These are phyloP conservation scores for Plasmopara muralis DNA, from an alignment of 352 stramenopile species.

Conservation along the genomic window DNA sequence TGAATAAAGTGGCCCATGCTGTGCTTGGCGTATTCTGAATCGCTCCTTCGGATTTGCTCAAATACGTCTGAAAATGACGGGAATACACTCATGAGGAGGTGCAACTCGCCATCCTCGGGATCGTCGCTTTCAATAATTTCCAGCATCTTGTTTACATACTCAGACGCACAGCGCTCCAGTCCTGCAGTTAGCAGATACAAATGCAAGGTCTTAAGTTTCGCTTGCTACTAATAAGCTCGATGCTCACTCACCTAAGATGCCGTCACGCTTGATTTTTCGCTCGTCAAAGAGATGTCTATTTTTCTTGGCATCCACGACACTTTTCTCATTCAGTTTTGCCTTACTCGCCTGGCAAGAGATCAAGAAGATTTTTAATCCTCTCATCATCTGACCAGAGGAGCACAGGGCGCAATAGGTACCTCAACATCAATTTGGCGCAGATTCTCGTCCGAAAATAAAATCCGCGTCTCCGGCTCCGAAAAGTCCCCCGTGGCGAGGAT, in stretches of 20 bases:
- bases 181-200: background rate
- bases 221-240: background rate
- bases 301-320: conserved; percentile 65
- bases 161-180: conserved; percentile 37
- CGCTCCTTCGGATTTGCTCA: conserved; percentile 68
- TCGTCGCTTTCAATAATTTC: conserved; percentile 76
- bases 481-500: conserved; percentile 86
- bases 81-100: conserved; percentile 80
- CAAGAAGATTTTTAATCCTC: conserved; percentile 24
- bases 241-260: conserved; percentile 46
- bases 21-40: conserved; percentile 77
- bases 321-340: conserved; percentile 55
- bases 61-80: conserved; percentile 86
- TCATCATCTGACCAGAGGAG: conserved; percentile 28
- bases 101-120: conserved; percentile 69
- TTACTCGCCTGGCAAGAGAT: conserved; percentile 47
- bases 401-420: conserved; percentile 32
- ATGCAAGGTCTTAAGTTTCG: conserved; percentile 2
- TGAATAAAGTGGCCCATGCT: conserved; percentile 82
- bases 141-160: conserved; percentile 84
- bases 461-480: conserved; percentile 80
- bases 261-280: conserved; percentile 76
- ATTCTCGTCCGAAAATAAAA: conserved; percentile 81
- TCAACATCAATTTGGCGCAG: conserved; percentile 63
- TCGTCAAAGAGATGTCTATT: conserved; percentile 77